Evolutionary conservation across 2,329 filamentous ascomycete genomes (phyloP), one percentile per base, ranked within the genome.

Genomic region (Colletotrichum camelliae): DNA sequence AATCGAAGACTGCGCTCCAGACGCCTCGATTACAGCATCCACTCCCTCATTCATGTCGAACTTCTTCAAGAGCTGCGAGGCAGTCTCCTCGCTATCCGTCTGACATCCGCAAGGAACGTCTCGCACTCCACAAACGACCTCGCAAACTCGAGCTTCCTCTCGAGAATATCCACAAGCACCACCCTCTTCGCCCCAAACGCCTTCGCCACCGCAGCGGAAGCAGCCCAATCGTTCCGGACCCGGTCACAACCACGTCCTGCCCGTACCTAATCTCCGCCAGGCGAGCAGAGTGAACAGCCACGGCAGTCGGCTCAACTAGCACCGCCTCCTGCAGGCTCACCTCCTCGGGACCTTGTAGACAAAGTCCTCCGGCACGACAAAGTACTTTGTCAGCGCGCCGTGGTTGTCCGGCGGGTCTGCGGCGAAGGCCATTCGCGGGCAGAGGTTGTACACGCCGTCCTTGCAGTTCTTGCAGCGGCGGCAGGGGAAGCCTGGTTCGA

Each of bases 401-500:
- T 97, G 64, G 10, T 58, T 93, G 81, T 92, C 91, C 2, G 95
- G 95, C n/a, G 95, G 95, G 7, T 94, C 97, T 1, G 95, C 95
- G 6, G 95, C 95, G 82, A 98, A 98, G 7, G 84, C 86, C 94
- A 97, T 97, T 69, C 93, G 88, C 5, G 90, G 88, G 82, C 95
- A 98, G 9, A 97, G 89, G 82, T 97, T 96, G 87, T 97, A 97
- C 80, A 91, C 89, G 64, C 95, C 95, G 67, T 89, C 86, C 79
- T 95, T 93, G 87, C 95, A 97, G 70, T 90, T 87, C 62, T 87
- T 86, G 86, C 95, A 97, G 76, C 90, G 89, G 48, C 93, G 91
- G 85, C 95, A 97, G 2, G 95, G 94, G 55, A 94, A 88, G 27
- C 95, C 95, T 21, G 96, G 95, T 87, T 97, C 95, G 33, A 97